A percentile compares a stretch with the other conserved stretches of the same genome.
Conservation (phyloP, 768 basidiomycete species). For the Pisolithus albus region DNA sequence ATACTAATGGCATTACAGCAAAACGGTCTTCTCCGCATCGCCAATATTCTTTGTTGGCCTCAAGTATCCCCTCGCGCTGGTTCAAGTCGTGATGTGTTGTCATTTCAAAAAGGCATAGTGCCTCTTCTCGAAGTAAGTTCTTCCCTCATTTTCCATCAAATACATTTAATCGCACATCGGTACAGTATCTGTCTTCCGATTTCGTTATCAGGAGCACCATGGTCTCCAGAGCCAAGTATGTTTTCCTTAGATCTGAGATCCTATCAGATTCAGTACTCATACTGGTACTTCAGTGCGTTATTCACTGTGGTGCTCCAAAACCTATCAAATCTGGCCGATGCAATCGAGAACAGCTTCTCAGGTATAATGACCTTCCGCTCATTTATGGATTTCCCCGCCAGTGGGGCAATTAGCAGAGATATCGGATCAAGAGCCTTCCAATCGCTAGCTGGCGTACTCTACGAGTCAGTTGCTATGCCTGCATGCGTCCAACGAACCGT, state of each 20-base stretch:
- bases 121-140: slow-evolving; percentile 44
- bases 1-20: slow-evolving; percentile 26
- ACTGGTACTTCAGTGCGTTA: slow-evolving; percentile 30
- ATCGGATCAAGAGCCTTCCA: slow-evolving; percentile 39
- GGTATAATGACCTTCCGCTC: slow-evolving; percentile 26
- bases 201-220: slow-evolving; percentile 53
- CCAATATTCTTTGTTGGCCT: slow-evolving; percentile 42
- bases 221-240: slow-evolving; percentile 45
- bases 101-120: slow-evolving; percentile 54
- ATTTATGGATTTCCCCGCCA: slow-evolving; percentile 22
- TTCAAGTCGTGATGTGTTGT: slow-evolving; percentile 31
- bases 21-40: slow-evolving; percentile 44
- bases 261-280: not conserved
- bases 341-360: slow-evolving; percentile 36
- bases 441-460: slow-evolving; percentile 40
- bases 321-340: slow-evolving; percentile 34
- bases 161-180: not conserved
- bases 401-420: slow-evolving; percentile 11
- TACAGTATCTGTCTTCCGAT: slow-evolving; percentile 53
- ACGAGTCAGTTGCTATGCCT: slow-evolving; percentile 36
- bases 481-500: slow-evolving; percentile 14
- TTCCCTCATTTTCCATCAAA: not conserved
- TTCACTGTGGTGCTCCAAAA: slow-evolving; percentile 42
- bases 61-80: slow-evolving; percentile 35
- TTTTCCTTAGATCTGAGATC: not conserved